Conservation (phyloP, 371 early-diverging fungal species). For the Mucor velutinosus region DNA sequence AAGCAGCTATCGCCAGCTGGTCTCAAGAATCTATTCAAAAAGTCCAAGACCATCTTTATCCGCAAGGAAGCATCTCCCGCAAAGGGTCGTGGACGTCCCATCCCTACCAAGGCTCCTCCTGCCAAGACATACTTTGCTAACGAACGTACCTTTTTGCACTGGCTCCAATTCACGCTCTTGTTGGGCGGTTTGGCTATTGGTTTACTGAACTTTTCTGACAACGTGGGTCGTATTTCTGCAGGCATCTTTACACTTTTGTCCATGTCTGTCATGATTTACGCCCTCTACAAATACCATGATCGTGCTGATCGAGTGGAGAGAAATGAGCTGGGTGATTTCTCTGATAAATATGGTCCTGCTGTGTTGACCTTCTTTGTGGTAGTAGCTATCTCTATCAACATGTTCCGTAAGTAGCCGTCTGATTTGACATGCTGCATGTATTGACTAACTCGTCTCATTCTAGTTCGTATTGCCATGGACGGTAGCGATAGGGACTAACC, state of each 20-base stretch:
- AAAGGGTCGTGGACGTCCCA: constrained; percentile 15
- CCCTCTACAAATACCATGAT: constrained; percentile 85
- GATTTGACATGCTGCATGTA: not conserved
- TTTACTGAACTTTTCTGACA: constrained; percentile 77
- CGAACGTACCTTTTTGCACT: constrained; percentile 94
- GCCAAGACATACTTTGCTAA: constrained; percentile 98
- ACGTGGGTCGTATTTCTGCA: constrained; percentile 66
- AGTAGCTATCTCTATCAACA: constrained; percentile 77
- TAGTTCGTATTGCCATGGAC: constrained; percentile 8
- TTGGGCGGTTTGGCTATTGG: constrained; percentile 74
- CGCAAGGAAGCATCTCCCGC: constrained; percentile 8
- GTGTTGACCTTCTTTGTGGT: constrained; percentile 78
- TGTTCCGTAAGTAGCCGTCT: constrained; percentile 73
- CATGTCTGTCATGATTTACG: constrained; percentile 80
- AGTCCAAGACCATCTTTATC: constrained; percentile 20
- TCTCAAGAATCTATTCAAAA: constrained; percentile 18
- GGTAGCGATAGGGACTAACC: not conserved
- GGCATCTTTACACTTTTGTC: constrained; percentile 69
- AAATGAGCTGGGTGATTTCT: constrained; percentile 64
- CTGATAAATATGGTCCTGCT: constrained; percentile 72
- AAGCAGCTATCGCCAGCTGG: constrained; percentile 22
- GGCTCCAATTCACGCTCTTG: constrained; percentile 69
- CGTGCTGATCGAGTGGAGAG: constrained; percentile 69
- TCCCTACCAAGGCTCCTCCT: constrained; percentile 37
- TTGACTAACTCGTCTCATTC: not conserved